Conservation (phyloP, 441 rosid species). For the Lepidium campestre region DNA sequence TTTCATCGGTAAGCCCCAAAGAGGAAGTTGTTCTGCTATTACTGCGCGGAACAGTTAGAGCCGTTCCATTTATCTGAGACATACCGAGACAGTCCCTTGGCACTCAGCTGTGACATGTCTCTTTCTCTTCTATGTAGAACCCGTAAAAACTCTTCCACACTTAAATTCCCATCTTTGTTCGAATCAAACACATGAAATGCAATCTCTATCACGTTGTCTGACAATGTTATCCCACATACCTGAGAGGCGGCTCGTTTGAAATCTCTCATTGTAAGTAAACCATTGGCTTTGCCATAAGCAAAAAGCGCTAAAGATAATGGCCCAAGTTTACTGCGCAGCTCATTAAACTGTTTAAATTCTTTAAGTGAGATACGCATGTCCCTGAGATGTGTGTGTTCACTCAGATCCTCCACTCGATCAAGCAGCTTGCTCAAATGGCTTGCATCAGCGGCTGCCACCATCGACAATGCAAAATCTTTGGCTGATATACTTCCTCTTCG, state of each 20-base stretch:
- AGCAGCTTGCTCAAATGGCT: slow-evolving; percentile 52
- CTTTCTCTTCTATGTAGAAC: slow-evolving; percentile 55
- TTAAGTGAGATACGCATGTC: slow-evolving; percentile 50
- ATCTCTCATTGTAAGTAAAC: slow-evolving; percentile 55
- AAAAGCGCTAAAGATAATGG: slow-evolving; percentile 76
- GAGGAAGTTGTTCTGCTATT: neutral
- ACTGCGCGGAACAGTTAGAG: slow-evolving; percentile 22
- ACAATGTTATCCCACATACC: slow-evolving; percentile 62
- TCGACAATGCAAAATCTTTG: slow-evolving; percentile 76
- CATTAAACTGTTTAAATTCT: slow-evolving; percentile 76
- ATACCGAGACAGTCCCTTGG: slow-evolving; percentile 41
- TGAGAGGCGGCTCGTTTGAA: slow-evolving; percentile 77
- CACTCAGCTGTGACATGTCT: slow-evolving; percentile 46
- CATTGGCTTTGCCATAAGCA: slow-evolving; percentile 74
- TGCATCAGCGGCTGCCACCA: slow-evolving; percentile 90
- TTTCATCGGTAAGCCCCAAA: slow-evolving; percentile 18
- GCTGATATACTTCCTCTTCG: slow-evolving; percentile 62
- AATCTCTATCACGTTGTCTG: slow-evolving; percentile 56
- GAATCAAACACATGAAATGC: slow-evolving; percentile 72
- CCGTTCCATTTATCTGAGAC: slow-evolving; percentile 45
- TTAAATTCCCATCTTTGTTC: slow-evolving; percentile 58
- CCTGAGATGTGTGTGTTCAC: slow-evolving; percentile 36
- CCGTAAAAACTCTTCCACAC: slow-evolving; percentile 62
- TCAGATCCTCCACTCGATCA: slow-evolving; percentile 56
- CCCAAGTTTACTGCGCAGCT: slow-evolving; percentile 60